Base-by-base conservation (phyloP, 805 yeast genomes). In the Kurtzmaniella cleridarum region DNA sequence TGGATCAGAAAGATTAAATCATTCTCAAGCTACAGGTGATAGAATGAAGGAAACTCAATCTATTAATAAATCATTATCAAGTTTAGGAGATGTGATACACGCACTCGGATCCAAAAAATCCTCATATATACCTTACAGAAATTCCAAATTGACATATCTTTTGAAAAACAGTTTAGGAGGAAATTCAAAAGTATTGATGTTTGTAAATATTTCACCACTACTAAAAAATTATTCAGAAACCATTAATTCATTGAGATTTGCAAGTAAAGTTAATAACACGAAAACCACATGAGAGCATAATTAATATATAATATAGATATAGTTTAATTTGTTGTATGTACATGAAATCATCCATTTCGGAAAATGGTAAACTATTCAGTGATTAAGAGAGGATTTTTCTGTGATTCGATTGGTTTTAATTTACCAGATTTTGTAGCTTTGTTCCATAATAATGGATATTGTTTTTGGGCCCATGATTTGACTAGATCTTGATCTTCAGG, bases 161-260 rank as follows among this genome's bases (percentile, higher is more conserved):
- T 66, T 91, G 42, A 93, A 89, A 51, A 79, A 85, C 53, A 88
- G 96, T 12, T 67, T 91, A 18, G 79, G 84, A 5, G 96, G 96
- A 0, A 75, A 78, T 40, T 85, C 96, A 2, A 93, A 91, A 59
- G 88, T 96, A 0, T 67, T 91, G 42, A 89, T 91, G 96, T 84
- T 91, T 69, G 96, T 89, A 12, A 90, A 88, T 50, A 71, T 90
- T 1, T 84, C 95, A 1, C 89, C 95, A 3, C 62, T 74, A 36
- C 56, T 55, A 9, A 60, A 60, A 12, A 84, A 86, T 55, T 67
- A 80, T 30, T 76, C 71, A 47, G 98, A 93, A 55, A 84, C 95
- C 1, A 49, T 90, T 26, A 88, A 86, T 53, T 86, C 96, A 0
- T 67, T 93, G 35, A 67, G 97, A 37, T 91, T 91, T 69, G 98